These are phyloP conservation scores for Bipolaris sorokiniana DNA, from an alignment of 2,329 filamentous ascomycete genomes.

Conservation along the genomic window DNA sequence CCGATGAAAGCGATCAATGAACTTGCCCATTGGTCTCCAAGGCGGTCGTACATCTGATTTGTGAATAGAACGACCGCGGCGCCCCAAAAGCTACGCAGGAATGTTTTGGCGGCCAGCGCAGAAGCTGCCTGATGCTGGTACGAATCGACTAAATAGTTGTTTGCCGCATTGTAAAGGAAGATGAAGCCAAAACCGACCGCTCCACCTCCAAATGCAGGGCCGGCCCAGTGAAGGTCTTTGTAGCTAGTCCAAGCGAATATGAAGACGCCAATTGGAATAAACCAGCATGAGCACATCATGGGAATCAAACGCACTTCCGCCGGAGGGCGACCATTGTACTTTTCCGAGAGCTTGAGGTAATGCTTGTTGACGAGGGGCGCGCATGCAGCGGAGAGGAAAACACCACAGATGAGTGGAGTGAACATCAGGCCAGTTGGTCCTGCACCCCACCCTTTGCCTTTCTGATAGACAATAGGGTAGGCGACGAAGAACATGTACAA, in stretches of 20 bases:
- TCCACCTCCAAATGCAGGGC: conserved; percentile 70
- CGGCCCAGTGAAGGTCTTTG: conserved; percentile 68
- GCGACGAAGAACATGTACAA: conserved; percentile 73
- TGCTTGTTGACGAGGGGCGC: conserved; percentile 79
- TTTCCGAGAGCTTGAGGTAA: conserved; percentile 69
- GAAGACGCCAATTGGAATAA: conserved; percentile 70
- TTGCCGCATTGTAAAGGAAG: conserved; percentile 75
- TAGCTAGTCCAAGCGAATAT: conserved; percentile 76
- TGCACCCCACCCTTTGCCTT: conserved; percentile 78
- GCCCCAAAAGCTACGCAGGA: conserved; percentile 79
- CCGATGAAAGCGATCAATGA: conserved; percentile 74
- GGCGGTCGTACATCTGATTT: conserved; percentile 70
- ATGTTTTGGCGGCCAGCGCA: conserved; percentile 82
- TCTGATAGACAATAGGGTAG: conserved; percentile 70
- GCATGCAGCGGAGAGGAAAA: conserved; percentile 69
- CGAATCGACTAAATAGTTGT: conserved; percentile 64
- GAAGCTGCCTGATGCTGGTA: conserved; percentile 79
- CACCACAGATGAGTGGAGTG: conserved; percentile 79
- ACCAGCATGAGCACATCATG: conserved; percentile 64
- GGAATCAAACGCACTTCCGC: conserved; percentile 80
- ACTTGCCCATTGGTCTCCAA: conserved; percentile 79
- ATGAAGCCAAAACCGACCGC: conserved; percentile 79
- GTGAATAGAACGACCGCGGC: conserved; percentile 80
- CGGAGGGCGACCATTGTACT: conserved; percentile 74
- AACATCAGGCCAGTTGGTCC: conserved; percentile 84